These are phyloP conservation scores for Rhodamnia argentea DNA, from an alignment of 345 rosid genomes.

Conservation along the genomic window DNA sequence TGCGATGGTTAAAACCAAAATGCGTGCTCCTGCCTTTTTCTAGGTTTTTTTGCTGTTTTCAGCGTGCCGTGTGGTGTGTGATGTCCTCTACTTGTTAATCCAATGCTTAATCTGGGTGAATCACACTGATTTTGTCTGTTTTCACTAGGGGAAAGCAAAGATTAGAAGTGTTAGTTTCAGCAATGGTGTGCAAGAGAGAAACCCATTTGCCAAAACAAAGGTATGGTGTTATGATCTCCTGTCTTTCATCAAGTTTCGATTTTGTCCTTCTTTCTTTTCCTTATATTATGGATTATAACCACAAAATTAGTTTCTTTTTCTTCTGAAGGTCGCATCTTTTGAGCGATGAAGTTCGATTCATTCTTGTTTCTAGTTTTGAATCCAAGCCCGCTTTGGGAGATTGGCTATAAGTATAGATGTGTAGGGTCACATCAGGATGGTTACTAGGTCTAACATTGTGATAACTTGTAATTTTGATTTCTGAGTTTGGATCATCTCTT, in stretches of 20 bases:
- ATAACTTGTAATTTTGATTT: not conserved
- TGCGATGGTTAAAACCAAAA: not conserved
- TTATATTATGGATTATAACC: not conserved
- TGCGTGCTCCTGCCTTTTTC: not conserved
- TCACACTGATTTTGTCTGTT: not conserved
- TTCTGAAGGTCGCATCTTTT: not conserved
- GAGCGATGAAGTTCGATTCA: not conserved
- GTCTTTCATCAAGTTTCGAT: not conserved
- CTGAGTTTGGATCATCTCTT: not conserved
- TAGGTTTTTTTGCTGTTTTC: not conserved
- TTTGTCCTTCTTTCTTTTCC: not conserved
- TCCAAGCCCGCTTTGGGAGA: not conserved
- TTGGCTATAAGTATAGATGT: not conserved
- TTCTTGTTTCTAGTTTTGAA: not conserved
- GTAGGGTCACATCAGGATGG: not conserved
- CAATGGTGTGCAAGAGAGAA: slow-evolving; percentile 13
- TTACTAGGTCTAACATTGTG: not conserved
- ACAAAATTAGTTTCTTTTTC: not conserved
- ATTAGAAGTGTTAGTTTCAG: slow-evolving; percentile 29
- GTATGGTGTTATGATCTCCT: slow-evolving; percentile 13
- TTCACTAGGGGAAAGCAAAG: slow-evolving; percentile 47
- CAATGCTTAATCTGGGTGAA: not conserved
- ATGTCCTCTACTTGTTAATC: not conserved
- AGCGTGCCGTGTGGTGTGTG: not conserved
- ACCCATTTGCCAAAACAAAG: slow-evolving; percentile 35